Conservation (phyloP, 352 stramenopile species). For the Aphanomyces cochlioides region DNA sequence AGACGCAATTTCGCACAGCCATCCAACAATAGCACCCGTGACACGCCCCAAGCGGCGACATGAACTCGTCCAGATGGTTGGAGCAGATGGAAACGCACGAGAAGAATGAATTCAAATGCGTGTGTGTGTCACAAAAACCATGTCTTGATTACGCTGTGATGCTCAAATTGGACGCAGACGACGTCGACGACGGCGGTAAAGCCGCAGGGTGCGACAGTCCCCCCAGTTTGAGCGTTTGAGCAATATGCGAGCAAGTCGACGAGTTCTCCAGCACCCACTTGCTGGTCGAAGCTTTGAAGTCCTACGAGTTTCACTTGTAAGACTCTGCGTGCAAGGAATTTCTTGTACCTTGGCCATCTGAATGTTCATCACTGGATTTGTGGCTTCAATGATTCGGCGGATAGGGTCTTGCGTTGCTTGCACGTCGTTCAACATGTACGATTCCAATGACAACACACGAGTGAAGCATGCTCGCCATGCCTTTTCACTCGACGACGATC, state of each 20-base stretch:
- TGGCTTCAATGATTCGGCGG: slow-evolving; percentile 64
- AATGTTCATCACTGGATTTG: not conserved
- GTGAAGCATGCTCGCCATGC: slow-evolving; percentile 79
- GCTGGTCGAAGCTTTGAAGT: slow-evolving; percentile 24
- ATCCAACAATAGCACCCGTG: too few species aligned
- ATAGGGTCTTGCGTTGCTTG: slow-evolving; percentile 75
- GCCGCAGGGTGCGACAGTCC: not conserved
- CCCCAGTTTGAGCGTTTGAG: slow-evolving; percentile 16
- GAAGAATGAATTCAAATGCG: too few species aligned
- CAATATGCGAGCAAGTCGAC: slow-evolving; percentile 11
- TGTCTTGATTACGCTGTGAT: too few species aligned
- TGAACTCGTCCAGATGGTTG: too few species aligned
- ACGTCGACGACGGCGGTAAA: not conserved
- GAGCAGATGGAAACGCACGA: too few species aligned
- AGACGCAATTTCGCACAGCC: too few species aligned
- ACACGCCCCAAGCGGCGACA: too few species aligned
- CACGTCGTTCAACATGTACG: slow-evolving; percentile 78
- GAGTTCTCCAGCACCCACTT: slow-evolving; percentile 25
- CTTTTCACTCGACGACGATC: slow-evolving; percentile 73
- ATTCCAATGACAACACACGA: slow-evolving; percentile 74
- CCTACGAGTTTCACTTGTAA: not conserved
- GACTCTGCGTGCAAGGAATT: not conserved
- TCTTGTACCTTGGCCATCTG: slow-evolving; percentile 15
- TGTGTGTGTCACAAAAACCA: too few species aligned
- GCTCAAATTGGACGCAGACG: too few species aligned